These are phyloP conservation scores for Stenogyne calaminthoides DNA, from an alignment of 305 asterid species.

Conservation along the genomic window DNA sequence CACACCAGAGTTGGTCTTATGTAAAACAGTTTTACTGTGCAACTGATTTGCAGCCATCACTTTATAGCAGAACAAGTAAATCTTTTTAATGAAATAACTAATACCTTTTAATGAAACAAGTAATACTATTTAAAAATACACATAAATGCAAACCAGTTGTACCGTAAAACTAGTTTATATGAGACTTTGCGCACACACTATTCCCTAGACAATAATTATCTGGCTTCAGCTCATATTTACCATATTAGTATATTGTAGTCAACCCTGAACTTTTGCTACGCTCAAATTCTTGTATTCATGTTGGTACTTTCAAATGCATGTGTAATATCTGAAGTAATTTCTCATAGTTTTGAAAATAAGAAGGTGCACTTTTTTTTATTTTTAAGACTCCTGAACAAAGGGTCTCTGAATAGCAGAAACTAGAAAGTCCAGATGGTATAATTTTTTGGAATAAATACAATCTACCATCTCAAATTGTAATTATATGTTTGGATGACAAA, in stretches of 20 bases:
- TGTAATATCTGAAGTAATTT: neutral
- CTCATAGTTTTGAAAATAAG: neutral
- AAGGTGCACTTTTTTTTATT: neutral
- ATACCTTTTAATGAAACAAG: no score
- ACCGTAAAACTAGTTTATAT: no score
- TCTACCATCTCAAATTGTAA: neutral
- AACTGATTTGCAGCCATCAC: no score
- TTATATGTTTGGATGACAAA: neutral
- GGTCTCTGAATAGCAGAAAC: neutral
- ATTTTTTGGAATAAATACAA: neutral
- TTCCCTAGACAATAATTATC: neutral
- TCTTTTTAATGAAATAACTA: no score
- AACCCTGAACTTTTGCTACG: neutral
- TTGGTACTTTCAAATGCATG: neutral
- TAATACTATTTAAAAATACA: no score
- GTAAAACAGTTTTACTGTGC: no score
- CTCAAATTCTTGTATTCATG: slow-evolving; percentile 10
- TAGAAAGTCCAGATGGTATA: neutral
- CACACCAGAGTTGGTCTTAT: neutral
- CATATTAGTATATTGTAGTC: neutral
- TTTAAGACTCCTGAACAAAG: neutral
- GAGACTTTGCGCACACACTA: no score
- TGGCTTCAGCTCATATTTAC: neutral
- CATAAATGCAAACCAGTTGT: no score
- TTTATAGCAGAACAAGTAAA: no score